Conservation (phyloP, 2,329 filamentous ascomycete genomes). For the Beauveria medogensis region DNA sequence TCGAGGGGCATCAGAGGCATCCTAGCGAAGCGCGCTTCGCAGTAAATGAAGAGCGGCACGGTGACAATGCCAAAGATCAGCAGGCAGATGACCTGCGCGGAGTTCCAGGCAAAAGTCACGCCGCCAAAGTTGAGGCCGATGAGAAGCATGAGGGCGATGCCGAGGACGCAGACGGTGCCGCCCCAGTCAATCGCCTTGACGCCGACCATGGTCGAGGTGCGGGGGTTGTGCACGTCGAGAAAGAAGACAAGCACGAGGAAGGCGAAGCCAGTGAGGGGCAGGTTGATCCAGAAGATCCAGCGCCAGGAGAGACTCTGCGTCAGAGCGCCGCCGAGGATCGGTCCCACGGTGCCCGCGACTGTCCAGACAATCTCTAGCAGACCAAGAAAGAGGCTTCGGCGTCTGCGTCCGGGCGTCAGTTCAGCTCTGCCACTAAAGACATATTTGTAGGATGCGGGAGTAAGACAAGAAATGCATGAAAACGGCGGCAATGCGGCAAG, state of each 20-base stretch:
- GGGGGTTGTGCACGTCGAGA: conserved; percentile 58
- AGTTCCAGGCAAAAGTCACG: conserved; percentile 52
- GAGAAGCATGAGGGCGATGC: conserved; percentile 59
- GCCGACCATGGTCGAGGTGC: conserved; percentile 52
- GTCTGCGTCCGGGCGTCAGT: conserved; percentile 19
- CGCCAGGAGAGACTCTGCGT: conserved; percentile 44
- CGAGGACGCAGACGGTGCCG: conserved; percentile 55
- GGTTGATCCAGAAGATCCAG: conserved; percentile 47
- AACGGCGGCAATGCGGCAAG: no score
- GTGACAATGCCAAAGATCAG: conserved; percentile 50
- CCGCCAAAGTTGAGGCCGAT: conserved; percentile 65
- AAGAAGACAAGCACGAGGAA: conserved; percentile 53
- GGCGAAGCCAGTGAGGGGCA: conserved; percentile 44
- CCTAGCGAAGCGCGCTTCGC: conserved; percentile 55
- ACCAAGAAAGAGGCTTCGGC: conserved; percentile 47
- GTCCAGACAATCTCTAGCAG: conserved; percentile 62
- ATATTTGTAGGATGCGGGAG: no score
- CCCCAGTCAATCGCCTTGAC: conserved; percentile 53
- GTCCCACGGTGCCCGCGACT: conserved; percentile 56
- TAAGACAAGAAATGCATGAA: no score
- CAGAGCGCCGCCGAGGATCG: conserved; percentile 56
- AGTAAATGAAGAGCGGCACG: conserved; percentile 45
- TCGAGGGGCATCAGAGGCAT: conserved; percentile 62
- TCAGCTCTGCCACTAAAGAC: conserved; percentile 10
- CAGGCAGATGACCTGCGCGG: conserved; percentile 53